Percentiles rank a stretch among this genome's conserved stretches.
Evolutionary conservation across 306 rosid genomes (phyloP).

Genomic region (Carpinus fangiana): DNA sequence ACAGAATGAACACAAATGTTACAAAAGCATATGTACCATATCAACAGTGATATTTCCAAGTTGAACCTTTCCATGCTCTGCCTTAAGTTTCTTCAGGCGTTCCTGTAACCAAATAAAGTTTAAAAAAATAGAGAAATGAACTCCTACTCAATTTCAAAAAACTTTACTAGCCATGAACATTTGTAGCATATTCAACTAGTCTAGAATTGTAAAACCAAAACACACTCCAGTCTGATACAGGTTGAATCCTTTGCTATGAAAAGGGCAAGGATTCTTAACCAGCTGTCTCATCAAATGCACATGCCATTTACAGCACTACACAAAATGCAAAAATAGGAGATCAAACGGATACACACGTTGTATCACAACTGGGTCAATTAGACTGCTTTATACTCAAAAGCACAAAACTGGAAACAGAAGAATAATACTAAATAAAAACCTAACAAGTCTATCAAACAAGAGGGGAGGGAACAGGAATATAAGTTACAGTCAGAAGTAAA

Average conservation of each 20-base stretch:
- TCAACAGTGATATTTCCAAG: conserved; percentile 88
- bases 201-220: not conserved
- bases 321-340: not conserved
- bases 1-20: not conserved
- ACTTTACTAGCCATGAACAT: not conserved
- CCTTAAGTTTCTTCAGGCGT: conserved; percentile 82
- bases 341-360: not conserved
- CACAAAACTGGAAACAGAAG: not conserved
- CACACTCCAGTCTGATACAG: not conserved
- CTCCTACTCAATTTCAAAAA: not conserved
- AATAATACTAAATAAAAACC: conserved; percentile 18
- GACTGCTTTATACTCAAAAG: not conserved
- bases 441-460: not conserved
- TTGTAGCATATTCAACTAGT: not conserved
- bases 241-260: not conserved
- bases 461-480: not conserved
- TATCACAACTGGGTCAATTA: not conserved
- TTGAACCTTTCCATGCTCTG: conserved; percentile 78
- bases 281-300: not conserved
- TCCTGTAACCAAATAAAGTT: conserved; percentile 53
- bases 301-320: not conserved
- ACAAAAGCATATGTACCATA: conserved; percentile 54
- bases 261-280: not conserved
- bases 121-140: conserved; percentile 1
- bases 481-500: conserved; percentile 10